These are phyloP conservation scores for Dactylellina leptospora DNA, from an alignment of 2,329 filamentous ascomycete species.

Conservation along the genomic window DNA sequence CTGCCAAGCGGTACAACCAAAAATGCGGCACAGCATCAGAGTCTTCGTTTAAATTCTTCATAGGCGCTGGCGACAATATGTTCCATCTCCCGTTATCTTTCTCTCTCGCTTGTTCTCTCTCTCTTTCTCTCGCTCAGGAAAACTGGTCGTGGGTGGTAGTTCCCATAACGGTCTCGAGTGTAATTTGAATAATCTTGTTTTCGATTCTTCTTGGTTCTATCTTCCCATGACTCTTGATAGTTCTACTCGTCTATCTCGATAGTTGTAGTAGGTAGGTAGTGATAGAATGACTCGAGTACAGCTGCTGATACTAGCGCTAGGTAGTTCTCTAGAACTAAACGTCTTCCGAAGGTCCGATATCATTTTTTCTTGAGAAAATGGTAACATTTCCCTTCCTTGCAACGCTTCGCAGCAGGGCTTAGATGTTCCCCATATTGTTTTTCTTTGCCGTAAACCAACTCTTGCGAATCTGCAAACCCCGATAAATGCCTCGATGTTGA, in stretches of 20 bases:
- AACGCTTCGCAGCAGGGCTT: conserved; percentile 24
- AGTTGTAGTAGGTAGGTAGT: conserved; percentile 54
- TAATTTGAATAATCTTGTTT: conserved; percentile 49
- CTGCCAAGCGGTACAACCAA: conserved; percentile 43
- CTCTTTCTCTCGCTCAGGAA: conserved; percentile 35
- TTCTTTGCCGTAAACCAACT: conserved; percentile 20
- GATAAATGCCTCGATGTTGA: conserved; percentile 36
- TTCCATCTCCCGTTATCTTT: conserved; percentile 2
- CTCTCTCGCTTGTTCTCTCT: conserved; percentile 9
- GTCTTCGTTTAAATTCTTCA: conserved; percentile 17
- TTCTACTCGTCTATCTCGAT: conserved; percentile 54
- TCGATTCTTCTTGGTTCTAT: conserved; percentile 54
- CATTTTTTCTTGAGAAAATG: too few species aligned
- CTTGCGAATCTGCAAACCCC: conserved; percentile 20
- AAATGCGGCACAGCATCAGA: conserved; percentile 35
- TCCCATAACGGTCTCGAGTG: conserved; percentile 44
- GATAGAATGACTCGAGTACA: conserved; percentile 54
- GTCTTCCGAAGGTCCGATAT: conserved; percentile 53
- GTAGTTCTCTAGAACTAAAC: conserved; percentile 54
- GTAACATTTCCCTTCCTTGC: conserved; percentile 27
- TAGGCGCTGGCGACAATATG: conserved; percentile 6
- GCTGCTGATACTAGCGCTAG: conserved; percentile 54
- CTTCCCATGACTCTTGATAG: conserved; percentile 54
- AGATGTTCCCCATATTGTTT: conserved; percentile 1
- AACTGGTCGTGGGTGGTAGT: conserved; percentile 33